Base-by-base conservation (phyloP, 2,329 filamentous ascomycete species). In the Huntiella savannae region DNA sequence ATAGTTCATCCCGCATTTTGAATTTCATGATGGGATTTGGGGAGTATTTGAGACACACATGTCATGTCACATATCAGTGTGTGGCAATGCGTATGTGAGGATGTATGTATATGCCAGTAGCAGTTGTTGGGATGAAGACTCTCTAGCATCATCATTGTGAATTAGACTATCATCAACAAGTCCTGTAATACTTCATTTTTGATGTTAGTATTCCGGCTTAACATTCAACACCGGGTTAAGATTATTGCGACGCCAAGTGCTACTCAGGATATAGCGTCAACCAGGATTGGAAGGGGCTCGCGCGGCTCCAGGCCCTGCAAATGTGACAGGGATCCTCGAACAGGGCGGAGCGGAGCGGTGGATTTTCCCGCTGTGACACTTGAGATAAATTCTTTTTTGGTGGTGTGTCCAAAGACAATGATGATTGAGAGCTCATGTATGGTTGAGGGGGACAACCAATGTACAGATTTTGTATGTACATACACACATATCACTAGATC, bases 271-370 rank as follows among this genome's bases (percentile, higher is more conserved):
- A 7, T 13, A 41, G 15, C 15, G 22, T 28, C 6, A 28, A 28
- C 15, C 17, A 41, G 5, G 33, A 32, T 32, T 32, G 4, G 19
- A 28, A 5, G 11, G 11, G 28, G 19, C 19, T 28, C 19, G 17
- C 40, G 12, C 19, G 19, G 28, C 13, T 32, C 11, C 12, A 16
- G 22, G 40, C n/a, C 13, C 40, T 12, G 7, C 8, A 32, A 32
- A 5, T 13, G 6, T 7, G 22, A 15, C 12, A 41, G 19, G 40
- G 19, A n/a, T 10, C 11, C 5, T 36, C 8, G 7, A n/a, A 4
- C 15, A n/a, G 38, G 40, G 32, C 40, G 40, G 40, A 43, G 40
- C 40, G 40, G 40, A 43, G 13, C 28, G 40, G 40, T 35, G 32
- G 40, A 43, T 43, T 43, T 16, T 35, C 40, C 40, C 32, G 40